A percentile compares a stretch with the other conserved stretches of the same genome.
Evolutionary conservation across 331 rosid genomes (phyloP).

Genomic region (Pyrus hybrid): DNA sequence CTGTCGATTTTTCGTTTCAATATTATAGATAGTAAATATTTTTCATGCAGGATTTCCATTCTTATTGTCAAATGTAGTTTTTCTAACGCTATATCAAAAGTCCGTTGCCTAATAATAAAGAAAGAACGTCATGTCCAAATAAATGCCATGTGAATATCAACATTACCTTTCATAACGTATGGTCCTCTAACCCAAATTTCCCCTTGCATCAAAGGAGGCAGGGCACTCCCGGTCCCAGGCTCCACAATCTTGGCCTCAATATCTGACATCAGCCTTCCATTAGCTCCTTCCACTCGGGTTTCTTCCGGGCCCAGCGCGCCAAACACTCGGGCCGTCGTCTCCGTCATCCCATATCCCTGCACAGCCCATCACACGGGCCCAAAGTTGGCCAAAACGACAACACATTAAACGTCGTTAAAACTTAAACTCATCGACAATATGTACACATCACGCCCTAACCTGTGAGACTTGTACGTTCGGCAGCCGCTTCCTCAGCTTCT

Average conservation of each 20-base stretch:
- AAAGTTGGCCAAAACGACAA: neutral
- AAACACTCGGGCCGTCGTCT: no score
- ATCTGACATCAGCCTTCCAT: no score
- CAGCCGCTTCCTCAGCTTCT: conserved; percentile 1
- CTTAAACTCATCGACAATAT: neutral
- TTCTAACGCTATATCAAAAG: no score
- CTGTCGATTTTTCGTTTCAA: no score
- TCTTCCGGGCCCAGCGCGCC: no score
- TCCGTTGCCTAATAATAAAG: no score
- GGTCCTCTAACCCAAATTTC: conserved; percentile 27
- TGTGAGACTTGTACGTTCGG: conserved; percentile 20
- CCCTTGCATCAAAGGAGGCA: conserved; percentile 13
- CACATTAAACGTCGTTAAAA: neutral
- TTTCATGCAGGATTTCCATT: rapidly evolving
- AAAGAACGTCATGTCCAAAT: no score
- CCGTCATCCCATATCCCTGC: conserved; percentile 24
- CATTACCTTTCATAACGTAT: conserved; percentile 19
- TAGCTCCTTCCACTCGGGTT: no score
- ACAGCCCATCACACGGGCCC: neutral
- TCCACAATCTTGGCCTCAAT: conserved; percentile 27
- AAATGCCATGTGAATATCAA: no score
- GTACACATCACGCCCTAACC: neutral
- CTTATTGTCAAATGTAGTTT: no score
- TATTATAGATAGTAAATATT: no score
- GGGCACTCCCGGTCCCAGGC: neutral